Conservation (phyloP, 768 basidiomycete species). For the Mycena kentingensis region DNA sequence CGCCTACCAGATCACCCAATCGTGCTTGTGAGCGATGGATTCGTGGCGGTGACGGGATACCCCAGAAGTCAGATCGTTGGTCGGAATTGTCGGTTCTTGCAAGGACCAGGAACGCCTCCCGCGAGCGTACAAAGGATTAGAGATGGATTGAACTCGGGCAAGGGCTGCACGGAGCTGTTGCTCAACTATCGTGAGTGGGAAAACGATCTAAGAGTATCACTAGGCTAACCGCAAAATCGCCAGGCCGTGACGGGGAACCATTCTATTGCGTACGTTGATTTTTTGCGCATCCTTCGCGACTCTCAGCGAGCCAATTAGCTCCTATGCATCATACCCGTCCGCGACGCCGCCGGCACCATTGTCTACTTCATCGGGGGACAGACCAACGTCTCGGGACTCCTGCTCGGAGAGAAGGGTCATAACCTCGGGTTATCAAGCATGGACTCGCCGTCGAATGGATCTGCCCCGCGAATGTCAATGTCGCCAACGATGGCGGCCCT, state of each 20-base stretch:
- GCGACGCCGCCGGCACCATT: constrained; percentile 13
- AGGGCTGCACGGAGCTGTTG: constrained; percentile 20
- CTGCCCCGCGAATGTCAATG: too few relatives aligned
- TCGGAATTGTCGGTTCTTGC: constrained; percentile 22
- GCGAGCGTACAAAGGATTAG: constrained; percentile 19
- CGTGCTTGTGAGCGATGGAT: constrained; percentile 21
- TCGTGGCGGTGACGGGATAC: constrained; percentile 20
- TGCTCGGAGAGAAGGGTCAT: constrained; percentile 10
- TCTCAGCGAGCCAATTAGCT: too few relatives aligned
- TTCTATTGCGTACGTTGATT: constrained; percentile 17
- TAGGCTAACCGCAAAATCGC: too few relatives aligned
- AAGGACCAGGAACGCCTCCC: constrained; percentile 20
- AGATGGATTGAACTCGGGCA: constrained; percentile 21
- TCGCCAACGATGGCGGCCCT: constrained; percentile 15
- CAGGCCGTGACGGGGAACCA: constrained; percentile 19
- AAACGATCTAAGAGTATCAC: too few relatives aligned
- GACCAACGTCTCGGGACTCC: constrained; percentile 20
- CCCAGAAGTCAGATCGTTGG: constrained; percentile 15
- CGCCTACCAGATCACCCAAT: constrained; percentile 22
- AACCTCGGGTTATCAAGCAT: constrained; percentile 5
- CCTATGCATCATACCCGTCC: constrained; percentile 21
- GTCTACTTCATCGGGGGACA: constrained; percentile 24
- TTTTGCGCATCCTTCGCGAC: neutral
- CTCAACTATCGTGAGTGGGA: constrained; percentile 14
- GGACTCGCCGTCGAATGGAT: too few relatives aligned